A percentile compares a stretch with the other conserved stretches of the same genome.
Evolutionary conservation across 176 grass and related monocot genomes (phyloP).

Genomic region (Ampelocalamus luodianensis): DNA sequence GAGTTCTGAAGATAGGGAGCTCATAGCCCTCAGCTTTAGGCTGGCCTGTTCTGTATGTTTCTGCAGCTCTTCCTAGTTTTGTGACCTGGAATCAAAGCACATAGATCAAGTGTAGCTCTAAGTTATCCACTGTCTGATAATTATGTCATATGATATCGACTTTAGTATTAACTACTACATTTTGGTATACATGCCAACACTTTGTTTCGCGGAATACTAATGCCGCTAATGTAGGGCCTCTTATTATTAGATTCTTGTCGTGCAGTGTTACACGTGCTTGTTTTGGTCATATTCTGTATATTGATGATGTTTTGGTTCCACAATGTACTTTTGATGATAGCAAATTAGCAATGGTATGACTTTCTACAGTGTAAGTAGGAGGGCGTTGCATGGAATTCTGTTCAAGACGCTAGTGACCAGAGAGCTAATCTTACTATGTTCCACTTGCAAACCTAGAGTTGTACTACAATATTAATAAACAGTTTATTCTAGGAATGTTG

Average conservation of each 20-base stretch:
- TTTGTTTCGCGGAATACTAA: conserved; percentile 39
- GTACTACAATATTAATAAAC: background rate
- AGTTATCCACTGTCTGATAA: conserved; percentile 40
- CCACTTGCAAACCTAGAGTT: background rate
- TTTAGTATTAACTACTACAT: conserved; percentile 33
- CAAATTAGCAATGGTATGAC: background rate
- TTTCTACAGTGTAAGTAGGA: background rate
- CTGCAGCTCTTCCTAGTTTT: conserved; percentile 47
- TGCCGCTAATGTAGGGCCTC: conserved; percentile 52
- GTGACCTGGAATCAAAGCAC: conserved; percentile 51
- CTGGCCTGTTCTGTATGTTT: conserved; percentile 33
- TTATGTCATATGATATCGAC: conserved; percentile 56
- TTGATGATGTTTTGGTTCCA: conserved; percentile 24
- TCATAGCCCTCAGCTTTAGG: background rate
- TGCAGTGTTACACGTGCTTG: conserved; percentile 7
- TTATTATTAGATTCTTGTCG: conserved; percentile 19
- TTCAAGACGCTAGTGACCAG: background rate
- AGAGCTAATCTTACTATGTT: background rate
- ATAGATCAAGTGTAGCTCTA: conserved; percentile 48
- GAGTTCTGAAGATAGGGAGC: conserved; percentile 69
- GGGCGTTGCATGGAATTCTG: conserved; percentile 17
- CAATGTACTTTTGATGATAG: background rate
- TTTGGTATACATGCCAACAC: conserved; percentile 38
- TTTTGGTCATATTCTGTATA: conserved; percentile 21
- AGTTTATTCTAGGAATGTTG: background rate